phyloP scores from a whole-genome alignment of 495 filamentous ascomycete genomes.

The Symbiotaphrina buchneri region DNA sequence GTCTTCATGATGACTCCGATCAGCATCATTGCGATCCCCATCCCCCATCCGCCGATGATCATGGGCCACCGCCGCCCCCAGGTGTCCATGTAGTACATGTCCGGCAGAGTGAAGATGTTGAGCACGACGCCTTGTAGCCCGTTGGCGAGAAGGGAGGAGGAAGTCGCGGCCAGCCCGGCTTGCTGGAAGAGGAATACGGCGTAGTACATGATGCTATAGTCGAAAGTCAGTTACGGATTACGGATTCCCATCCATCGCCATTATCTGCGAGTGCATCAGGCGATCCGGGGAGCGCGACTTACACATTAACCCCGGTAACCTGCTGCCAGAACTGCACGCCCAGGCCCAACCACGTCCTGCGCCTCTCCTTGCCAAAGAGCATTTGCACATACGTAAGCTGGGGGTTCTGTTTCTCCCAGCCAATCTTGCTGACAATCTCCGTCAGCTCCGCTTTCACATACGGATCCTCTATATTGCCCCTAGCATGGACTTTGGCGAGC shows the following conservation, averaged over 20 bases:
- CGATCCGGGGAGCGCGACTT: too few species aligned
- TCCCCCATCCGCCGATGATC: conserved; percentile 5
- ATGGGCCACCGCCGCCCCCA: conserved; percentile 4
- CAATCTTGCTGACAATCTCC: conserved; percentile 43
- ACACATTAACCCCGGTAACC: conserved; percentile 52
- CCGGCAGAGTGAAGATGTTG: conserved; percentile 38
- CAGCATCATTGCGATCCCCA: conserved; percentile 7
- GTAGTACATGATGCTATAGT: conserved; percentile 30
- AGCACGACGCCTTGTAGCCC: conserved; percentile 65
- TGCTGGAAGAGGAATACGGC: conserved; percentile 54
- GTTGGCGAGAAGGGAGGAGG: conserved; percentile 21
- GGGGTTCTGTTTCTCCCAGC: conserved; percentile 36
- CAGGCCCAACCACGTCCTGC: conserved; percentile 46
- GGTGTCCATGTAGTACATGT: conserved; percentile 18
- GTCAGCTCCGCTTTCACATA: conserved; percentile 40
- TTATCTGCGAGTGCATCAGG: too few species aligned
- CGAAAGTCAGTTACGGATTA: too few species aligned
- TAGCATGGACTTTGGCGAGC: conserved; percentile 41
- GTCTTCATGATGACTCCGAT: conserved; percentile 10
- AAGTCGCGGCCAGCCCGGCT: conserved; percentile 28
- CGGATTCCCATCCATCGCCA: too few species aligned
- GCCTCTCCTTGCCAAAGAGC: conserved; percentile 34
- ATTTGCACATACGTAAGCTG: conserved; percentile 34
- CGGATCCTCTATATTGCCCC: conserved; percentile 32
- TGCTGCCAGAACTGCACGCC: conserved; percentile 59